phyloP scores from a whole-genome alignment of 768 basidiomycete species.

The Serendipita sp. region DNA sequence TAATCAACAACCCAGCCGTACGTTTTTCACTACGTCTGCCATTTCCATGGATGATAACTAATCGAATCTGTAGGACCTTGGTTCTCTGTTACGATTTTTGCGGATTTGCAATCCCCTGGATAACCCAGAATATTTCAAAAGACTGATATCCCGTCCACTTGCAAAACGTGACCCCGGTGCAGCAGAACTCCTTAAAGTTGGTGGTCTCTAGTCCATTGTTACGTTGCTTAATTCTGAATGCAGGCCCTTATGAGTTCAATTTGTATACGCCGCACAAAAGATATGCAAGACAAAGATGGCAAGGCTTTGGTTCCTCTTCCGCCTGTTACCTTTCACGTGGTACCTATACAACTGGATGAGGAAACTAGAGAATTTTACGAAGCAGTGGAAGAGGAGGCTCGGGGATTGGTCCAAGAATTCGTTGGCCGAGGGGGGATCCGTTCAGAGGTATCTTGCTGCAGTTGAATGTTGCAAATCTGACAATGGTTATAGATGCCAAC shows the following conservation, averaged over 20 bases:
- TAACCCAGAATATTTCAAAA: constrained; percentile 65
- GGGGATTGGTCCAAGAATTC: constrained; percentile 41
- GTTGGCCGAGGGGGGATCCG: constrained; percentile 16
- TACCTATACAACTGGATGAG: constrained; percentile 47
- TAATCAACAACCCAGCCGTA: constrained; percentile 73
- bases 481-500: constrained; percentile 34
- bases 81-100: constrained; percentile 71
- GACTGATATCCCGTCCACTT: constrained; percentile 61
- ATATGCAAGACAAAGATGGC: constrained; percentile 77
- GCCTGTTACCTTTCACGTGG: constrained; percentile 59
- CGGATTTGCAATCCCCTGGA: constrained; percentile 75
- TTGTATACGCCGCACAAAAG: constrained; percentile 72
- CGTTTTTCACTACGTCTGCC: background rate
- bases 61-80: constrained; percentile 47
- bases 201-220: constrained; percentile 10
- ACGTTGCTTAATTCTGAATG: background rate
- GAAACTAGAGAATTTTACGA: constrained; percentile 57
- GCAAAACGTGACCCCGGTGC: constrained; percentile 39
- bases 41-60: background rate
- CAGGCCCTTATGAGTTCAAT: constrained; percentile 62
- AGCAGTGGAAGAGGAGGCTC: constrained; percentile 44
- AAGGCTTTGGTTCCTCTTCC: constrained; percentile 61
- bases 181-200: constrained; percentile 6
- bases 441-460: background rate
- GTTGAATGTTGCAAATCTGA: background rate